These are phyloP conservation scores for Diaporthe aspalathi DNA, from an alignment of 2,329 filamentous ascomycete genomes.

Conservation along the genomic window DNA sequence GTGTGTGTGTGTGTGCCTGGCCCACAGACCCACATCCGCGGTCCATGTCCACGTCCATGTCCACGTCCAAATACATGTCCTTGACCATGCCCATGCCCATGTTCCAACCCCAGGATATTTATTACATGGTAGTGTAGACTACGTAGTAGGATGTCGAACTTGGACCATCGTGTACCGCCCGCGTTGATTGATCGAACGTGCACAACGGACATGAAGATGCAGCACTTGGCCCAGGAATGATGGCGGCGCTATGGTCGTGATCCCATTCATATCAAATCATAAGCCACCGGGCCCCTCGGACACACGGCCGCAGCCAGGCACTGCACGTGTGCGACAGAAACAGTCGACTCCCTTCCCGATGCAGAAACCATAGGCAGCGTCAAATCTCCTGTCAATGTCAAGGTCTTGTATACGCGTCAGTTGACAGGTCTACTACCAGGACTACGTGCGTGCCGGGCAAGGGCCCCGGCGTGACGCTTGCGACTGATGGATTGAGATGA, in stretches of 20 bases:
- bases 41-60: too few relatives aligned
- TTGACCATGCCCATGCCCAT: too few relatives aligned
- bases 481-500: constrained; percentile 1
- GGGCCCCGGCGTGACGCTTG: constrained; percentile 18
- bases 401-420: too few relatives aligned
- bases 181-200: constrained; percentile 1
- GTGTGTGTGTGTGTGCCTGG: constrained; percentile 12
- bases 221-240: too few relatives aligned
- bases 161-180: constrained; percentile 1
- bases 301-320: background rate
- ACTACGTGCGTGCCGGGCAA: background rate
- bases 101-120: too few relatives aligned
- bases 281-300: constrained; percentile 14
- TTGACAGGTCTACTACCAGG: background rate
- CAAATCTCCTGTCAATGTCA: background rate
- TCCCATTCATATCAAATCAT: background rate
- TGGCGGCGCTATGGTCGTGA: constrained; percentile 10
- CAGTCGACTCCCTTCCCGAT: constrained; percentile 26
- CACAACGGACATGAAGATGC: too few relatives aligned
- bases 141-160: background rate
- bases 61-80: background rate
- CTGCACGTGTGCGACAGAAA: constrained; percentile 25
- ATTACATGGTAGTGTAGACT: too few relatives aligned
- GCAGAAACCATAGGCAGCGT: constrained; percentile 13
- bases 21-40: constrained; percentile 22